phyloP scores from a whole-genome alignment of 2,329 filamentous ascomycete species.

The Trichophyton benhamiae region DNA sequence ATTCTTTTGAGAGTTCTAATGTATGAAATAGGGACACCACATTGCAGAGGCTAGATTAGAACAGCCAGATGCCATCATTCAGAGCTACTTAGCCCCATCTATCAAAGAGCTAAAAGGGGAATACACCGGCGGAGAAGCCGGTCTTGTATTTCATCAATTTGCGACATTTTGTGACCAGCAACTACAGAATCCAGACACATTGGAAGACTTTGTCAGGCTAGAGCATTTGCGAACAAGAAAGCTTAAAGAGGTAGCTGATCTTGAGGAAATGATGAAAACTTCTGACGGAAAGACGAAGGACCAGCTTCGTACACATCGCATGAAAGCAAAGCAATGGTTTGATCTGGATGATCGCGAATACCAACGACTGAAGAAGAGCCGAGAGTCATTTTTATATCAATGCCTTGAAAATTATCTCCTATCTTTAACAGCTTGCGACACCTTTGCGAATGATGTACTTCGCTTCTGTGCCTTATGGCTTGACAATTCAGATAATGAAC shows the following conservation, averaged over 20 bases:
- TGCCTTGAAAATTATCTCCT: conserved; percentile 89
- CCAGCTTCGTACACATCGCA: conserved; percentile 48
- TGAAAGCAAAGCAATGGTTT: conserved; percentile 74
- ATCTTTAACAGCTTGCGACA: conserved; percentile 70
- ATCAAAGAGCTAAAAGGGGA: conserved; percentile 65
- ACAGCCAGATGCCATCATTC: conserved; percentile 80
- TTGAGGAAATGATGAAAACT: conserved; percentile 48
- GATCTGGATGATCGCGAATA: conserved; percentile 83
- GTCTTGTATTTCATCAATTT: conserved; percentile 87
- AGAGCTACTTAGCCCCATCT: conserved; percentile 71
- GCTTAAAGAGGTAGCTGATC: conserved; percentile 62
- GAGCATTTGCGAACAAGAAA: conserved; percentile 70
- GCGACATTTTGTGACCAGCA: conserved; percentile 92
- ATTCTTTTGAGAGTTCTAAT: background rate
- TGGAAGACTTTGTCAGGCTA: conserved; percentile 74
- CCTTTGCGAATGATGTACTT: conserved; percentile 77
- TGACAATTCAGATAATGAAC: conserved; percentile 62
- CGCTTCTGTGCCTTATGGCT: conserved; percentile 93
- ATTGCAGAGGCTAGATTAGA: conserved; percentile 82
- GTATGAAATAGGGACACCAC: conserved; percentile 52
- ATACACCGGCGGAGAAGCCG: conserved; percentile 58
- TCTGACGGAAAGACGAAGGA: conserved; percentile 42
- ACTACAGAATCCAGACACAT: conserved; percentile 68
- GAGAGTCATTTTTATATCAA: conserved; percentile 71
- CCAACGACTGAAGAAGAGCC: conserved; percentile 59